Conservation (phyloP, 2,329 filamentous ascomycete species). For the Colletotrichum scovillei region DNA sequence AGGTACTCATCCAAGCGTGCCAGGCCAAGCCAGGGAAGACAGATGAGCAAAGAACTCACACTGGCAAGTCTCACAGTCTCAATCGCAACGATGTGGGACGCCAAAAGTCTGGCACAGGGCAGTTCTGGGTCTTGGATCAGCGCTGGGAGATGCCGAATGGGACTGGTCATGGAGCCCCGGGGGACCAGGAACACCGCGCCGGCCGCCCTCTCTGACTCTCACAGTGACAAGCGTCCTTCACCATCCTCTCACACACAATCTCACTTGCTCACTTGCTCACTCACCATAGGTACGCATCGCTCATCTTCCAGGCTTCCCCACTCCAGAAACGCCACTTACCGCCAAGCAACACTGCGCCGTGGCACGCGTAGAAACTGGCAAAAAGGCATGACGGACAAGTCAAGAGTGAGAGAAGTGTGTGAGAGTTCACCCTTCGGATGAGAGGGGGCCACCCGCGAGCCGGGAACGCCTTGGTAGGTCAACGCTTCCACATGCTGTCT, state of each 20-base stretch:
- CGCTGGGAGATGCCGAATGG: neutral
- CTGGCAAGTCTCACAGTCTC: no score
- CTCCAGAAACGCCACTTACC: conserved; percentile 14
- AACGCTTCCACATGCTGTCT: neutral
- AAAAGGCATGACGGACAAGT: neutral
- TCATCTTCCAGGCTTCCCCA: neutral
- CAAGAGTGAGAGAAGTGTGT: neutral
- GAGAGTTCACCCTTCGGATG: neutral
- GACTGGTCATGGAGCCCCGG: neutral
- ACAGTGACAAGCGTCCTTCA: no score
- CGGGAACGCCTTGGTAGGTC: neutral
- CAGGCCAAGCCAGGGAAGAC: neutral
- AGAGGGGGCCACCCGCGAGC: neutral
- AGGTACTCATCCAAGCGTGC: neutral
- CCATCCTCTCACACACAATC: no score
- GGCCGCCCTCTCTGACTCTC: neutral
- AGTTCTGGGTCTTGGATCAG: neutral
- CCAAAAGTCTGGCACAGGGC: neutral
- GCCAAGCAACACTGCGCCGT: neutral
- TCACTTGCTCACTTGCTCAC: no score
- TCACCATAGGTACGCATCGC: neutral
- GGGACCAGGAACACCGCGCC: conserved; percentile 4
- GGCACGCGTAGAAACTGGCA: neutral
- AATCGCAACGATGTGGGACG: neutral
- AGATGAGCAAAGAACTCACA: neutral